Evolutionary conservation across 345 rosid species (phyloP), one percentile per base, ranked within the genome.

Genomic region (Cardamine chenopodiifolia): DNA sequence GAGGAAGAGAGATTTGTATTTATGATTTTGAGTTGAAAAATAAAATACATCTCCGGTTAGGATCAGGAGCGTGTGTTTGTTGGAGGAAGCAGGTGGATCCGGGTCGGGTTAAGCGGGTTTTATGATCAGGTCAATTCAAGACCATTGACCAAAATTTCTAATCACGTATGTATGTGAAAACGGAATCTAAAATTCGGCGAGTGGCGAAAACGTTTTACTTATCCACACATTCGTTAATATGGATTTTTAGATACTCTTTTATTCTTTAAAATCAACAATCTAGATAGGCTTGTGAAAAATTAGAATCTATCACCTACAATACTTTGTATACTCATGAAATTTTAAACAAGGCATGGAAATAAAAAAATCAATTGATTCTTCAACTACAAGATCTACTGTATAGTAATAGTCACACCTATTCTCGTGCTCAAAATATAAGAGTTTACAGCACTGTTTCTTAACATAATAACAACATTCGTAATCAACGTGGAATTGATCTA

Each of bases 131-230:
- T 75, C 79, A 50, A 68, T 45, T 58, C 73, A 49, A 55, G 32
- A 70, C 83, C 39, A 20, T 44, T 80, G 78, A 74, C 79, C 17
- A 55, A 17, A 39, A 12, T 9, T 9, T n/a, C 28, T n/a, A 34
- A 25, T 12, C 23, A 49, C n/a, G 45, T 52, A 4, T 39, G 7
- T 14, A 22, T 22, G 32, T 57, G 75, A 52, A 62, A 64, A 65
- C 28, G 71, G 34, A 62, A 39, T 86, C 82, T 34, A n/a, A 2
- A 76, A 79, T 79, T 84, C 82, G 83, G 89, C 77, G 57, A 77
- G 45, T 77, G 81, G 58, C 45, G 20, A 10, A 5, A 84, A 81
- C 87, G 83, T 83, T 84, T 81, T 44, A 8, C 26, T 28, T 84
- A 78, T 85, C 85, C 15, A 52, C 28, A 26, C 82, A 81, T 83